These are phyloP conservation scores for Boletus sensibilis DNA, from an alignment of 768 basidiomycete genomes.

Conservation along the genomic window DNA sequence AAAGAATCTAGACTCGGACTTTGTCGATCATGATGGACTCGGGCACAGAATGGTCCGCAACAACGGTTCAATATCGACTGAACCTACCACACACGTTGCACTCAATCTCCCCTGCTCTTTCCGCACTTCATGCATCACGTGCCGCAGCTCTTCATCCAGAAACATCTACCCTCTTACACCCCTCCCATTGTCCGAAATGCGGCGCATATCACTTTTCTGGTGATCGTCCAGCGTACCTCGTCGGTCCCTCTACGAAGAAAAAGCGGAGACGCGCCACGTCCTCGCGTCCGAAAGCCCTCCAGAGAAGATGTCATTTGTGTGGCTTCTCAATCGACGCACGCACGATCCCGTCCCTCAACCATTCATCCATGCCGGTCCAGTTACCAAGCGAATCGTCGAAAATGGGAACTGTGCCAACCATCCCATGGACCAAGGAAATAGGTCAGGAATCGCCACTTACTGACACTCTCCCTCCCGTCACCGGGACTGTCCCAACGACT, in stretches of 20 bases:
- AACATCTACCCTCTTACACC: constrained; percentile 17
- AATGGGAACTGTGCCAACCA: not conserved
- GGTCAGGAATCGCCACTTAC: not conserved
- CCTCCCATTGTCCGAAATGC: constrained; percentile 50
- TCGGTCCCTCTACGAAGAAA: constrained; percentile 24
- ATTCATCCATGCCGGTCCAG: not conserved
- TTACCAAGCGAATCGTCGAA: not conserved
- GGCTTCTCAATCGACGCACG: constrained; percentile 12
- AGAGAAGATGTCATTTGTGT: constrained; percentile 23
- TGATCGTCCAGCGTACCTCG: constrained; percentile 36
- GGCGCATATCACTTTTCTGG: constrained; percentile 48
- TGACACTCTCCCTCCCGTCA: not conserved
- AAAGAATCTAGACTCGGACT: not conserved
- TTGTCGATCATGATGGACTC: not conserved
- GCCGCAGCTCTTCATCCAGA: constrained; percentile 32
- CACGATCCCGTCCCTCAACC: not conserved
- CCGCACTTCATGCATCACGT: constrained; percentile 59
- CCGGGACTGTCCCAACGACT: not conserved
- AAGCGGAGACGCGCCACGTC: constrained; percentile 10
- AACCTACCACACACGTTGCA: constrained; percentile 50
- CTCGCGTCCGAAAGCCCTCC: constrained; percentile 1
- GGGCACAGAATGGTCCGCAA: not conserved
- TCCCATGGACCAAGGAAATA: not conserved
- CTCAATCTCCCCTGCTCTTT: constrained; percentile 52
- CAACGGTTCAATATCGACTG: constrained; percentile 45